Base-by-base conservation (phyloP, 495 filamentous ascomycete genomes). In the Trichocladium uniseriatum region DNA sequence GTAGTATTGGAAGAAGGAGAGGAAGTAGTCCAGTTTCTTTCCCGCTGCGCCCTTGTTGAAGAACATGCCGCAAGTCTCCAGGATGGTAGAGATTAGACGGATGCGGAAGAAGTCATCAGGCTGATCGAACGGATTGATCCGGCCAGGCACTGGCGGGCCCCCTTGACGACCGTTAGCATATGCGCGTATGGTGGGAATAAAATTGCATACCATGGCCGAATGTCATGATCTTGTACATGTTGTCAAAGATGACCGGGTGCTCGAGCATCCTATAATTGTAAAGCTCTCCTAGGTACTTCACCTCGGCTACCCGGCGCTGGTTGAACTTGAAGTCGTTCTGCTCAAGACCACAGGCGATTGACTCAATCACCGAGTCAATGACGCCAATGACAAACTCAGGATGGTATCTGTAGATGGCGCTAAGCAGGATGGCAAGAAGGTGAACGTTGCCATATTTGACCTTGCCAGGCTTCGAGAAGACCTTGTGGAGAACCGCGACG, bases 191-290 rank as follows among this genome's bases (percentile, higher is more conserved):
- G 22, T 29, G 1, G 13, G 15, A 11, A 35, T 29, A 53, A 32
- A 22, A 16, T 63, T 19, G 27, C 79, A 63, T 67, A 81, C 79
- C 78, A 62, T 97, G 86, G 14, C 89, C 92, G 58, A 92, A 94
- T 1, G 86, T 91, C 59, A 95, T 77, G 53, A 99, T 88, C 55
- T 86, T 86, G 65, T 95, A 99, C 65, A 99, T 75, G 1, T 85
- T 86, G 58, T 99, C 91, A 56, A 99, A 97, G 29, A 99, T 86
- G 11, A 97, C 84, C 0, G 87, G 86, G 18, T 94, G 92, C 61
- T 99, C 92, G 42, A 99, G 79, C 82, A 96, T 89, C 48, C 92
- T 83, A 68, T 97, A 99, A 56, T 94, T 95, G 72, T 99, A 99
- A 32, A 99, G 78, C 72, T 99, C 92, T 13, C 85, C 91, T 13